A percentile compares a stretch with the other conserved stretches of the same genome.
These are phyloP conservation scores for Colletotrichum tanaceti DNA, from an alignment of 2,329 filamentous ascomycete genomes.

Conservation along the genomic window DNA sequence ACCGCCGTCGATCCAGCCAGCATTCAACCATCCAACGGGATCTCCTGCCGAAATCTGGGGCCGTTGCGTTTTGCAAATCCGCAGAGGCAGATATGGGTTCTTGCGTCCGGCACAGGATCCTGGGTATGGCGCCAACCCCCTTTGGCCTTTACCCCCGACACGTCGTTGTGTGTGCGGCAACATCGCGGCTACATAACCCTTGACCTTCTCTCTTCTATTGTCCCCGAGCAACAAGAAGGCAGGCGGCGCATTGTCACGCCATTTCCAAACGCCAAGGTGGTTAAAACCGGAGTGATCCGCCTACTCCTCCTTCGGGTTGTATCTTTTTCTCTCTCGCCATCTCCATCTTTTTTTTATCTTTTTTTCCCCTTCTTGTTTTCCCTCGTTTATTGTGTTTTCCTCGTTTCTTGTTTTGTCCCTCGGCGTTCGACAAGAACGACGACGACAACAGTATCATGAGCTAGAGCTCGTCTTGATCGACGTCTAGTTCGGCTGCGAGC, in stretches of 20 bases:
- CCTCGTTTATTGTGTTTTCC: too few relatives aligned
- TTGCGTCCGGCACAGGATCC: constrained; percentile 24
- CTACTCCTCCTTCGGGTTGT: background rate
- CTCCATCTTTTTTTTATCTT: background rate
- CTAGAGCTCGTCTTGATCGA: constrained; percentile 16
- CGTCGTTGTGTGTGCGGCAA: constrained; percentile 10
- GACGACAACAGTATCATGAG: background rate
- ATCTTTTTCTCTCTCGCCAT: constrained; percentile 11
- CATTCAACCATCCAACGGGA: constrained; percentile 12
- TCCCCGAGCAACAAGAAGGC: background rate
- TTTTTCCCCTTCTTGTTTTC: too few relatives aligned
- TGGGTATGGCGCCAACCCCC: too few relatives aligned
- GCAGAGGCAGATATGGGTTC: constrained; percentile 17
- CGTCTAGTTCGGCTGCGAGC: constrained; percentile 14
- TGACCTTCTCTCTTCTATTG: background rate
- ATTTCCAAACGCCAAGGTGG: background rate
- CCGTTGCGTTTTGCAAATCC: constrained; percentile 2
- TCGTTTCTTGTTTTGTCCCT: background rate
- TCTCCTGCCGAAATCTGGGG: constrained; percentile 30
- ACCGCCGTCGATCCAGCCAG: constrained; percentile 8
- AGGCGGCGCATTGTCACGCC: background rate
- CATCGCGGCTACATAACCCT: constrained; percentile 11
- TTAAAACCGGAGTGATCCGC: constrained; percentile 32
- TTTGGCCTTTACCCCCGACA: constrained; percentile 11
- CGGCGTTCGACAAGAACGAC: background rate